Base-by-base conservation (phyloP, 78 protist genomes). In the Pigoraptor vietnamica region DNA sequence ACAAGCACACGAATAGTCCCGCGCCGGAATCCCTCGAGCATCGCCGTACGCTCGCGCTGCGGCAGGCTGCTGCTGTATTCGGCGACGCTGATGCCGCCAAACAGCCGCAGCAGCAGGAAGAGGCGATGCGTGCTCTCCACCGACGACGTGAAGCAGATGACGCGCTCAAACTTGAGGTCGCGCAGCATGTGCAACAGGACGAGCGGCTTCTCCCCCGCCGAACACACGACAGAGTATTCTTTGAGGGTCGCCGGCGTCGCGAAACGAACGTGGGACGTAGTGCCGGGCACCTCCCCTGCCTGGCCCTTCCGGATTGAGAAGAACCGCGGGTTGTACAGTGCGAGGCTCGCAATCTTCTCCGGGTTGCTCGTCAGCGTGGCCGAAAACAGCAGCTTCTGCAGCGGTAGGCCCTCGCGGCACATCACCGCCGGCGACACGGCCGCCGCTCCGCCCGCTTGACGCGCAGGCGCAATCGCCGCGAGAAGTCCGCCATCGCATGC, bases 321-420 rank as follows among this genome's bases (percentile, higher is more conserved):
- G 88, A 29, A 82, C 37, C 56, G 56, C 0, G 96, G 96, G 38
- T 1, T 0, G 33, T 1, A 33, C 14, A 95, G 94, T 9, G 37
- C 89, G 23, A 95, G 84, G 81, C 86, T 33, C 14, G 94, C 93
- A 0, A 94, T 35, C 24, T 87, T 88, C 56, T 86, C 81, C 86
- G 95, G 94, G 88, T 94, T 82, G 82, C 48, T 67, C 83, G 96
- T 90, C 35, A 96, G 96, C 29, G 97, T 96, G 25, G 97, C 97
- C 0, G 96, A 93, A 91, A 96, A 96, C 36, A 95, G 93, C 48
- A 96, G 88, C 55, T 92, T 92, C 37, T 79, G 94, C 38, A 93
- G 48, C 87, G 40, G 93, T 2, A 83, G 87, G 91, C 35, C 82
- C 21, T 14, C 34, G 82, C 81, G 82, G 48, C 1, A 0, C 0